A percentile compares a stretch with the other conserved stretches of the same genome.
phyloP scores from a whole-genome alignment of 2,329 filamentous ascomycete genomes.

The Paraphaeosphaeria minitans region DNA sequence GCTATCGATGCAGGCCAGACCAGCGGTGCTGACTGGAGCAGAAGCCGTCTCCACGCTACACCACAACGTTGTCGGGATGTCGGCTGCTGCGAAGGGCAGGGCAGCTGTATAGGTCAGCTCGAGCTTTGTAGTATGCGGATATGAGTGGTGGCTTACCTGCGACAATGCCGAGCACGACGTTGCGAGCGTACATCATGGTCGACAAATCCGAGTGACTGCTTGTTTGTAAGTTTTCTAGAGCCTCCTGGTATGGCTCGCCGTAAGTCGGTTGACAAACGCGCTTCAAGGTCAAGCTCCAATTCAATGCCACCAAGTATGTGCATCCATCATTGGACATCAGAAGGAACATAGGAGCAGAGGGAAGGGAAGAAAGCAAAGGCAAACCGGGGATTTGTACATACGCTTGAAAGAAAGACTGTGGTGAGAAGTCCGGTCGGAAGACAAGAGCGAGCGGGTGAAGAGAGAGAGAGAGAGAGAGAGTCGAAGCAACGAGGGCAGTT shows the following conservation, averaged over 20 bases:
- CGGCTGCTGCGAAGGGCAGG: not conserved
- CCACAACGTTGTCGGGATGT: not conserved
- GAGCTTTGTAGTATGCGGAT: too few species aligned
- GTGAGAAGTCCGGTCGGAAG: not conserved
- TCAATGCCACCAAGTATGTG: not conserved
- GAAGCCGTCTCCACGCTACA: not conserved
- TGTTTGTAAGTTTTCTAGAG: not conserved
- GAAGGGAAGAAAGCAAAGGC: not conserved
- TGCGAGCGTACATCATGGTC: constrained; percentile 2
- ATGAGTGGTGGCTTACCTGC: not conserved
- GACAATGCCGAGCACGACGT: not conserved
- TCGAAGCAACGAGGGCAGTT: not conserved
- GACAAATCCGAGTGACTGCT: not conserved
- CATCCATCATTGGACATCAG: too few species aligned
- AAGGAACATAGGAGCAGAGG: too few species aligned
- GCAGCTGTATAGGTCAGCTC: not conserved
- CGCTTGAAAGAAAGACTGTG: not conserved
- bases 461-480: not conserved
- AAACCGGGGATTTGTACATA: not conserved
- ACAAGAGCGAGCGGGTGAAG: not conserved
- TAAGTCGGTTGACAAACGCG: not conserved
- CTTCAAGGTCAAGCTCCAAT: not conserved
- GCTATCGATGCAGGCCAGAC: not conserved
- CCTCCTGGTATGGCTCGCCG: not conserved
- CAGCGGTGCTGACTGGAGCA: not conserved